Evolutionary conservation across 2,329 filamentous ascomycete species (phyloP).

Genomic region (Pseudocercospora crystallina): DNA sequence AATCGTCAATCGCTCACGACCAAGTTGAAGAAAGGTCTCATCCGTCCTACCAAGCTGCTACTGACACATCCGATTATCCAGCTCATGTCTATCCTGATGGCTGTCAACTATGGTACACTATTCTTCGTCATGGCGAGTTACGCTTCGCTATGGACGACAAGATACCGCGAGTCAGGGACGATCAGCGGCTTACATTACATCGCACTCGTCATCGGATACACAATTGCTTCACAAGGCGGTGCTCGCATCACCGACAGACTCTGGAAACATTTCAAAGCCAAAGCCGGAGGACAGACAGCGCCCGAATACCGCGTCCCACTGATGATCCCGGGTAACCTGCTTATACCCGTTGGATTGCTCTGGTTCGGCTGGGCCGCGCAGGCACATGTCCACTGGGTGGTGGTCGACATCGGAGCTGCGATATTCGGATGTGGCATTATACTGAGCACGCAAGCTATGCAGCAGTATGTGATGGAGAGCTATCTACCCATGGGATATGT

Average conservation of each 20-base stretch:
- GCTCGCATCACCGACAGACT: conserved; percentile 13
- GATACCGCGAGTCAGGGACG: conserved; percentile 56
- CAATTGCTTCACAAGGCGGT: conserved; percentile 47
- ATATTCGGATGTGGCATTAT: conserved; percentile 3
- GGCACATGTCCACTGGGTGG: conserved; percentile 39
- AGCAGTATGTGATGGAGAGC: conserved; percentile 44
- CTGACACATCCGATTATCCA: conserved; percentile 57
- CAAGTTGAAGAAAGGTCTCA: conserved; percentile 39
- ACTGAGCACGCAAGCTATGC: conserved; percentile 13
- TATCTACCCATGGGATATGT: conserved; percentile 38
- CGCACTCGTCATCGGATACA: conserved; percentile 54
- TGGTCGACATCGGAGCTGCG: conserved; percentile 17
- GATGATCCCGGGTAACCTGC: conserved; percentile 20
- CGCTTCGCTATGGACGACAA: conserved; percentile 52
- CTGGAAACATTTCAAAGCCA: conserved; percentile 10
- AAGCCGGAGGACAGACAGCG: conserved; percentile 6
- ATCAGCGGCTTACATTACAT: conserved; percentile 61
- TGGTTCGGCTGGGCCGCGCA: conserved; percentile 48
- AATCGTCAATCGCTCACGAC: neutral
- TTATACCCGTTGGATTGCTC: conserved; percentile 39
- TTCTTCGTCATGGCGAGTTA: conserved; percentile 60
- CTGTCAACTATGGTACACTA: conserved; percentile 56
- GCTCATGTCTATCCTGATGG: conserved; percentile 50
- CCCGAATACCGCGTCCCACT: conserved; percentile 27
- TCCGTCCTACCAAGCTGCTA: conserved; percentile 54